Base-by-base conservation (phyloP, 2,329 filamentous ascomycete genomes). In the Saccharata proteae region DNA sequence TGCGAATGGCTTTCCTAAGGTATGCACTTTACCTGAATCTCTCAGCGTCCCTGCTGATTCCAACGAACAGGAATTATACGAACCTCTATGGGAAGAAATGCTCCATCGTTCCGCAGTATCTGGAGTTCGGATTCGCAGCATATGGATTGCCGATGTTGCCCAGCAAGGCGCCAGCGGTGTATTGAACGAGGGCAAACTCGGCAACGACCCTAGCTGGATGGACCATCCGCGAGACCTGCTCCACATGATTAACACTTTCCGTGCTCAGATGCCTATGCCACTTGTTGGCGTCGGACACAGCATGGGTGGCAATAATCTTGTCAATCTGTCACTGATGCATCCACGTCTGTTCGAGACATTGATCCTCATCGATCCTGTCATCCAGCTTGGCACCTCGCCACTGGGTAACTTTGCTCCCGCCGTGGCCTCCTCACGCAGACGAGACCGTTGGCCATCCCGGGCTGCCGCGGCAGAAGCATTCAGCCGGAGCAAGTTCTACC, bases 1-100 rank as follows among this genome's bases (percentile, higher is more conserved):
- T 58, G 88, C 84, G 29, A 94, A 94, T 60, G 88, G 79, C 8
- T 93, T 94, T 43, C 80, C 83, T 8, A 96, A 94, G 68, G 81
- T 81, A 53, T 7, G 9, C 10, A 3, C 7, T 9, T n/a, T n/a
- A n/a, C n/a, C n/a, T n/a, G n/a, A n/a, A n/a, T n/a, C n/a, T n/a
- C n/a, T n/a, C n/a, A n/a, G n/a, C n/a, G 2, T 5, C 23, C 29
- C 2, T 22, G 4, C 8, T 15, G 7, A 14, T 6, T 14, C 12
- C 5, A 16, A 21, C 8, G 32, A 29, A 19, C 34, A 85, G 80
- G 88, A 96, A 63, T 58, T 94, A 2, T 94, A 94, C 49, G 86
- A 94, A 47, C 81, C 88, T 0, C 62, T 94, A 0, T 94, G 85
- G 80, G 82, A 88, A 37, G 83, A 93, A 30, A 62, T 94, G 2